Conservation (phyloP, 495 filamentous ascomycete species). For the Neurospora cerealis region DNA sequence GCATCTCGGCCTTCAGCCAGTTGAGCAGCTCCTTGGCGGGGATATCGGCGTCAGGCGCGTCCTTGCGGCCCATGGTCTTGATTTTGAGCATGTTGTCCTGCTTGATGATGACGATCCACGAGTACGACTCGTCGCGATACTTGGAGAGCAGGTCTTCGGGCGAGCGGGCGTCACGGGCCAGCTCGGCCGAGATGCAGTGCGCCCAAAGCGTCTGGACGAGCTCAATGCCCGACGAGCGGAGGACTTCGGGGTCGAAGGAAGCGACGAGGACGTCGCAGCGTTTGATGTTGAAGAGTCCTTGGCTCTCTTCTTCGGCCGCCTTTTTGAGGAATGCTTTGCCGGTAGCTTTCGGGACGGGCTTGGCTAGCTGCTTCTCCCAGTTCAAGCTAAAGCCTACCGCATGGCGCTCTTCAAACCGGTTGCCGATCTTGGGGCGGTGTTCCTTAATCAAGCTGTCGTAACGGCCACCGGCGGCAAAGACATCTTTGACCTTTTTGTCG, state of each 20-base stretch:
- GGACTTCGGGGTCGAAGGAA: constrained; percentile 66
- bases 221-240: constrained; percentile 66
- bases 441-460: constrained; percentile 81
- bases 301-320: constrained; percentile 38
- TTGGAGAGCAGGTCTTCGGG: constrained; percentile 67
- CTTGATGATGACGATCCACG: constrained; percentile 80
- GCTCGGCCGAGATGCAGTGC: constrained; percentile 79
- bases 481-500: constrained; percentile 70
- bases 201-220: constrained; percentile 73
- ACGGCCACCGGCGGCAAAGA: constrained; percentile 88
- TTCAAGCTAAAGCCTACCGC: constrained; percentile 90
- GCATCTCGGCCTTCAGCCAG: constrained; percentile 75
- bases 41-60: constrained; percentile 65
- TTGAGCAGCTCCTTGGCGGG: constrained; percentile 60
- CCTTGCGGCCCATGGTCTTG: constrained; percentile 60
- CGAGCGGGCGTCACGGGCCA: constrained; percentile 64
- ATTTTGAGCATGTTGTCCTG: constrained; percentile 71
- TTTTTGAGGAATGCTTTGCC: constrained; percentile 61
- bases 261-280: constrained; percentile 84
- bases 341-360: constrained; percentile 47
- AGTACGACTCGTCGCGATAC: constrained; percentile 64
- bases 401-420: constrained; percentile 44
- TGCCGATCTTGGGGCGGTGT: constrained; percentile 49
- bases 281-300: constrained; percentile 51
- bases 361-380: constrained; percentile 71